phyloP scores from a whole-genome alignment of 2,329 filamentous ascomycete genomes.

The Thelonectria olida region DNA sequence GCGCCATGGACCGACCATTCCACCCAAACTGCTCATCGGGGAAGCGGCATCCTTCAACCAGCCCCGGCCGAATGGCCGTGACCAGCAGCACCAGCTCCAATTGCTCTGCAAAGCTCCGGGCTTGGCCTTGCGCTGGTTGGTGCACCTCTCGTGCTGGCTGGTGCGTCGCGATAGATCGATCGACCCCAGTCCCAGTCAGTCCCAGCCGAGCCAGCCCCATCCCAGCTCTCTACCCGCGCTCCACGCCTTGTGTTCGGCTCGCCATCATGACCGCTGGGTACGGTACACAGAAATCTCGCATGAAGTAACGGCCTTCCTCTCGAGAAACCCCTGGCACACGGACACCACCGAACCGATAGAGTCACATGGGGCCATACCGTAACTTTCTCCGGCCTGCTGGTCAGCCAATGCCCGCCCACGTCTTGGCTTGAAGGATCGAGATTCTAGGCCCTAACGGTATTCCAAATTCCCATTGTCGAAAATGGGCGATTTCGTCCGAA shows the following conservation, averaged over 20 bases:
- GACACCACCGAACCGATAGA: slow-evolving; percentile 22
- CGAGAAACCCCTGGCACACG: neutral
- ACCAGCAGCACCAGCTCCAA: neutral
- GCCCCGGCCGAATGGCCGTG: neutral
- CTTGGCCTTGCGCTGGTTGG: neutral
- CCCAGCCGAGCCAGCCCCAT: slow-evolving; percentile 2
- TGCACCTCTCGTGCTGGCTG: neutral
- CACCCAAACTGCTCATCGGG: neutral
- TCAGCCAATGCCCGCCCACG: slow-evolving; percentile 19
- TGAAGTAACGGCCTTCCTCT: too few relatives aligned
- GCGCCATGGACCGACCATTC: slow-evolving; percentile 1
- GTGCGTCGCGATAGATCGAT: slow-evolving; percentile 10
- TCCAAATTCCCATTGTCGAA: slow-evolving; percentile 35
- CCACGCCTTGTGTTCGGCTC: slow-evolving; percentile 1
- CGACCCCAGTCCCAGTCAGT: slow-evolving; percentile 1
- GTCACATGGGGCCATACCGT: slow-evolving; percentile 14
- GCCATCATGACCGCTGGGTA: neutral
- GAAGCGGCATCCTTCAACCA: neutral
- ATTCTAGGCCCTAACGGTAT: slow-evolving; percentile 24
- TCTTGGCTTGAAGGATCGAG: slow-evolving; percentile 30
- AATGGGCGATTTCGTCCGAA: slow-evolving; percentile 27
- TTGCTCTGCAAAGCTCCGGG: slow-evolving; percentile 4
- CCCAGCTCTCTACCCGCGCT: neutral
- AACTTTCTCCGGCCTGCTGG: slow-evolving; percentile 25
- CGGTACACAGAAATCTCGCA: neutral